Evolutionary conservation across 2,329 filamentous ascomycete species (phyloP), one percentile per base, ranked within the genome.

Genomic region (Fusarium sp.): DNA sequence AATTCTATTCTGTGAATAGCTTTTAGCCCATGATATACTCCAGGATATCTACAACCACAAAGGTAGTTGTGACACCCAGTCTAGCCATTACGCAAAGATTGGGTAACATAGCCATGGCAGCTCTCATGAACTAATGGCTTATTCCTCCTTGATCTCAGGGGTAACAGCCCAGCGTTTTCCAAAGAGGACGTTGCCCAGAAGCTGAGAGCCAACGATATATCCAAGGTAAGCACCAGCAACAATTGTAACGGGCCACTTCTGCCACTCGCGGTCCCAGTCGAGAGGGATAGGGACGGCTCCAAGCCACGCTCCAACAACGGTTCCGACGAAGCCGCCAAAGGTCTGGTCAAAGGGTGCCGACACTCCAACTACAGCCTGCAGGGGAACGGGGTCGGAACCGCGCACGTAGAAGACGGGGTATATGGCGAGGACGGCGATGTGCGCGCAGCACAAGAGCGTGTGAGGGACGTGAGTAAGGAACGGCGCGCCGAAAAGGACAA

Each of bases 231-330:
- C 86, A 5, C 96, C 96, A 3, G 88, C 90, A 7, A 98, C 82
- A 63, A 99, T 92, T 0, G 96, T 99, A 50, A 98, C 91, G 0
- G 96, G 96, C 92, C 95, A 99, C 80, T 91, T 93, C 87, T 99
- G 96, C 96, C 96, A 99, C 74, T 97, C 94, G n/a, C 96, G 90
- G 79, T 99, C 96, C 95, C 95, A 98, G 79, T 99, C 96, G 72
- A 99, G 84, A 3, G 96, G 96, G 74, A 99, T 98, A 0, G 97
- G 96, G 56, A 98, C 89, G 10, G 96, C 96, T 6, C 96, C 96
- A 44, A 97, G 83, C 96, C 96, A 98, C 43, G 93, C 94, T 8
- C 96, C 96, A 2, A 95, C 75, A 27, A 91, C 83, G 0, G 90
- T 90, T 8, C 96, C 96, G n/a, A 95, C 80, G 12, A 93, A 86